Evolutionary conservation across 2,329 filamentous ascomycete genomes (phyloP).

Genomic region (Elsinoe ampelina): DNA sequence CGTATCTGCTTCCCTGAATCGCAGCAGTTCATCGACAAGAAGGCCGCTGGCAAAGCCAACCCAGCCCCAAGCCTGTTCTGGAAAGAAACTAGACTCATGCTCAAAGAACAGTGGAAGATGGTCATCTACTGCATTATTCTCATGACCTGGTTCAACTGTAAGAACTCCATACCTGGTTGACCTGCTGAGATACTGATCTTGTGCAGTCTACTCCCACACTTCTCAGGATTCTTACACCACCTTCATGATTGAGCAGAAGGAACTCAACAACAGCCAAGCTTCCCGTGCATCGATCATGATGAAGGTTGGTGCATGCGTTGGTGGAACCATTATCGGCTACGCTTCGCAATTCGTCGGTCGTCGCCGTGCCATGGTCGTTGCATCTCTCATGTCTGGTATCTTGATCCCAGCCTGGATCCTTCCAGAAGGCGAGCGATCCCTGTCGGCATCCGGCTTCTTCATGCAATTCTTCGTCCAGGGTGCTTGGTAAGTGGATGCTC

Average conservation of each 20-base stretch:
- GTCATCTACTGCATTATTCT: constrained; percentile 67
- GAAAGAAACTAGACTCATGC: constrained; percentile 59
- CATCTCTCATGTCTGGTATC: constrained; percentile 50
- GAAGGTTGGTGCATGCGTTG: constrained; percentile 68
- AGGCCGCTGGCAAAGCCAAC: constrained; percentile 47
- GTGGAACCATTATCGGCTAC: constrained; percentile 65
- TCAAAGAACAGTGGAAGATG: constrained; percentile 64
- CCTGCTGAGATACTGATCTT: not conserved
- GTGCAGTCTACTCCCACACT: constrained; percentile 60
- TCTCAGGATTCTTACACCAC: constrained; percentile 76
- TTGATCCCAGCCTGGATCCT: constrained; percentile 65
- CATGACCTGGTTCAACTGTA: constrained; percentile 55
- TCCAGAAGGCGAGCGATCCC: constrained; percentile 47
- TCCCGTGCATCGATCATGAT: constrained; percentile 71
- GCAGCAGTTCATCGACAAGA: constrained; percentile 63
- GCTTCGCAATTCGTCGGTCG: constrained; percentile 66
- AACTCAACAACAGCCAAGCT: constrained; percentile 53
- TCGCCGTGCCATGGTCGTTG: constrained; percentile 55
- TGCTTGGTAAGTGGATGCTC: constrained; percentile 41
- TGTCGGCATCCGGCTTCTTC: constrained; percentile 58
- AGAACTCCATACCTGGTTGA: constrained; percentile 39
- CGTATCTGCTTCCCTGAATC: constrained; percentile 64
- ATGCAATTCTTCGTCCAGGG: constrained; percentile 61
- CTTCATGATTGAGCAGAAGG: constrained; percentile 66
- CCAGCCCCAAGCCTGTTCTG: constrained; percentile 49